Percentiles rank a stretch among this genome's conserved stretches.
These are phyloP conservation scores for Penicillium egyptiacum DNA, from an alignment of 495 filamentous ascomycete species.

Conservation along the genomic window DNA sequence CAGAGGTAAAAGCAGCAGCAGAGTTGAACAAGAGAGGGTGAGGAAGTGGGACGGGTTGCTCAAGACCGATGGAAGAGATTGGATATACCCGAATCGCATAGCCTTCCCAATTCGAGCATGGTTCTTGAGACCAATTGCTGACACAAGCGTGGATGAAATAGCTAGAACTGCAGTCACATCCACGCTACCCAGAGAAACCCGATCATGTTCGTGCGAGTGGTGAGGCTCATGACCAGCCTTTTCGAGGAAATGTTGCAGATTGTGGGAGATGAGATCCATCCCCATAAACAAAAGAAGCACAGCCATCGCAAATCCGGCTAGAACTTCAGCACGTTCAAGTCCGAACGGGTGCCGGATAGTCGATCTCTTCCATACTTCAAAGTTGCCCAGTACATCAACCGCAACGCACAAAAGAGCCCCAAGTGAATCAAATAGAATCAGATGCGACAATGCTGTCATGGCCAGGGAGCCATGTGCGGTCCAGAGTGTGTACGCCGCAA, in stretches of 20 bases:
- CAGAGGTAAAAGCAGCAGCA: slow-evolving; percentile 82
- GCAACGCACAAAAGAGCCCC: slow-evolving; percentile 90
- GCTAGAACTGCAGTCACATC: slow-evolving; percentile 82
- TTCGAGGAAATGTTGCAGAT: slow-evolving; percentile 82
- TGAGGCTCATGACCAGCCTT: slow-evolving; percentile 65
- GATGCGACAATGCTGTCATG: slow-evolving; percentile 86
- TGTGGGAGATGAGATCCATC: slow-evolving; percentile 90
- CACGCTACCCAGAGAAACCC: slow-evolving; percentile 70
- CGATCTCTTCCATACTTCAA: slow-evolving; percentile 94
- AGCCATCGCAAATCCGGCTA: slow-evolving; percentile 96
- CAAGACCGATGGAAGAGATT: slow-evolving; percentile 74
- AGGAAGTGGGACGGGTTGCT: slow-evolving; percentile 93
- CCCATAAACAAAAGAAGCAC: slow-evolving; percentile 95
- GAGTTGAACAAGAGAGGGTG: slow-evolving; percentile 76
- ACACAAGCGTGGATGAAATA: slow-evolving; percentile 84
- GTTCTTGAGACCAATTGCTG: slow-evolving; percentile 84
- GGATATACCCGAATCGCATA: slow-evolving; percentile 78
- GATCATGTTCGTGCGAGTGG: slow-evolving; percentile 64
- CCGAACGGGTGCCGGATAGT: slow-evolving; percentile 93
- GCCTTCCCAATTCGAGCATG: slow-evolving; percentile 89
- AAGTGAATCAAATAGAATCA: slow-evolving; percentile 92
- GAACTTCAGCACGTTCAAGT: slow-evolving; percentile 85
- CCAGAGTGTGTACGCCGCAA: slow-evolving; percentile 82
- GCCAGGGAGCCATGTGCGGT: slow-evolving; percentile 83
- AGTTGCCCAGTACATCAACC: slow-evolving; percentile 91